Percentiles rank a stretch among this genome's conserved stretches.
Conservation (phyloP, 1,284 basidiomycete genomes). For the Stygiomarasmius scandens region DNA sequence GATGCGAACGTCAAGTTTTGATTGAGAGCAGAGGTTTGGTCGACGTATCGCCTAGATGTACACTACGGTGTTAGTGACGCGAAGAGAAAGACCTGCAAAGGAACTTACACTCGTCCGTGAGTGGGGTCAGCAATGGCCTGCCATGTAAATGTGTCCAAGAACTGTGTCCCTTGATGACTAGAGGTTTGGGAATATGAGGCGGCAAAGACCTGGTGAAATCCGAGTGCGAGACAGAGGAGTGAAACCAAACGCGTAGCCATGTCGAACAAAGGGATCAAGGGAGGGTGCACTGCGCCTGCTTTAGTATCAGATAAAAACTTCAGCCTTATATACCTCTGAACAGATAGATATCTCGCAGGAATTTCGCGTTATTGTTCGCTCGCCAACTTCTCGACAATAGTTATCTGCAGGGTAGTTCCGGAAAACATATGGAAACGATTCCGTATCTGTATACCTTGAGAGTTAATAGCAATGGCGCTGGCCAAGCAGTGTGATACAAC, state of each 20-base stretch:
- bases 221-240: neutral
- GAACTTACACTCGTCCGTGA: constrained; percentile 61
- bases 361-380: too few species aligned
- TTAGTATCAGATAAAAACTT: too few species aligned
- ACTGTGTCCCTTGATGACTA: constrained; percentile 49
- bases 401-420: too few species aligned
- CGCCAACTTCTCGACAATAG: too few species aligned
- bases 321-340: too few species aligned
- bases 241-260: neutral
- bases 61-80: constrained; percentile 1
- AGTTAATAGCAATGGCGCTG: too few species aligned
- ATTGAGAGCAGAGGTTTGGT: constrained; percentile 43
- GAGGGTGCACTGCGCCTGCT: neutral
- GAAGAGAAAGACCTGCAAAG: constrained; percentile 14
- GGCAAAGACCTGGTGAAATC: constrained; percentile 15
- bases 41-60: constrained; percentile 53
- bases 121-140: constrained; percentile 61
- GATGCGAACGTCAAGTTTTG: constrained; percentile 53
- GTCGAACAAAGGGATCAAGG: neutral
- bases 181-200: constrained; percentile 47
- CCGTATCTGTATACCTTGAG: too few species aligned
- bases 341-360: too few species aligned
- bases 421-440: too few species aligned
- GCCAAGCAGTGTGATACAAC: too few species aligned
- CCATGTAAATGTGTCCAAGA: constrained; percentile 52